These are phyloP conservation scores for Boletus rufocinnamomeus DNA, from an alignment of 768 basidiomycete species.

Conservation along the genomic window DNA sequence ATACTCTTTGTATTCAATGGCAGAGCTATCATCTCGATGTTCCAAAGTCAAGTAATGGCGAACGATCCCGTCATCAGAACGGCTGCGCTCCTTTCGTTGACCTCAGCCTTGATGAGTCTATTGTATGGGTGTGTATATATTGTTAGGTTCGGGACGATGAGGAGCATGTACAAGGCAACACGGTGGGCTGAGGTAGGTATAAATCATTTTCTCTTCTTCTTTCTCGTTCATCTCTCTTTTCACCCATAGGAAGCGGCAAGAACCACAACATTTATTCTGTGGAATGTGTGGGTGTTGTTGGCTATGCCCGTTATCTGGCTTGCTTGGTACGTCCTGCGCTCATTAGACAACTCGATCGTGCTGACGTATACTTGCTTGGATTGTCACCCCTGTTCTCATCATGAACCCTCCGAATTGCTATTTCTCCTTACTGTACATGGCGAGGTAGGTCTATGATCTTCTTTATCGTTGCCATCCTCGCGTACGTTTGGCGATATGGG, in stretches of 20 bases:
- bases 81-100: slow-evolving; percentile 61
- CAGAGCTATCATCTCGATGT: slow-evolving; percentile 70
- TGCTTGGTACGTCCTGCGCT: slow-evolving; percentile 49
- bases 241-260: slow-evolving; percentile 55
- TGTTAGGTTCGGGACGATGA: slow-evolving; percentile 70
- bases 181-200: slow-evolving; percentile 68
- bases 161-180: slow-evolving; percentile 67
- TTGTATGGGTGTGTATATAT: slow-evolving; percentile 76
- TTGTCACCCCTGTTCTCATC: not conserved
- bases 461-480: slow-evolving; percentile 62
- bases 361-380: not conserved
- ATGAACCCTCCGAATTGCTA: not conserved
- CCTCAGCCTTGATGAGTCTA: slow-evolving; percentile 69
- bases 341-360: not conserved
- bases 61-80: slow-evolving; percentile 64
- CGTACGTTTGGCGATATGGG: slow-evolving; percentile 68
- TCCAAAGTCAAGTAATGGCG: slow-evolving; percentile 55
- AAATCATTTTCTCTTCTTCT: not conserved
- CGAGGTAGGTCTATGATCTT: slow-evolving; percentile 61
- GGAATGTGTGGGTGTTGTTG: slow-evolving; percentile 73
- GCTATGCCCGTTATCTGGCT: slow-evolving; percentile 72
- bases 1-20: not conserved
- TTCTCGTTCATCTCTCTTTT: not conserved
- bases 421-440: not conserved
- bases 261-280: slow-evolving; percentile 46